These are phyloP conservation scores for Annulohypoxylon maeteangense DNA, from an alignment of 495 filamentous ascomycete species.

Conservation along the genomic window DNA sequence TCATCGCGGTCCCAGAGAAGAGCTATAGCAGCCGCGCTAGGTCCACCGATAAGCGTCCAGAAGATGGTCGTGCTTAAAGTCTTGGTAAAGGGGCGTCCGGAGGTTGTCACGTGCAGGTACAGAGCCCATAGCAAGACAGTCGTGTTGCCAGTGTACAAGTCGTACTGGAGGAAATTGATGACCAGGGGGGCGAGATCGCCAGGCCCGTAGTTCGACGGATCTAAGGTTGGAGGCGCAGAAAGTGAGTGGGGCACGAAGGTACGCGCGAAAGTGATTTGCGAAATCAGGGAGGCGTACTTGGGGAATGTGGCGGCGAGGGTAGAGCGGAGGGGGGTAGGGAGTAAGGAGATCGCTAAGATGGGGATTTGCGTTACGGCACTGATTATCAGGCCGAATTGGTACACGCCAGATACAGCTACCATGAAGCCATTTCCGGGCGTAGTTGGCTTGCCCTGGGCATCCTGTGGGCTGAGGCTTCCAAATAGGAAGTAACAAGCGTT, in stretches of 20 bases:
- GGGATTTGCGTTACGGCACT: conserved; percentile 59
- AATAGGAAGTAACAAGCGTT: conserved; percentile 38
- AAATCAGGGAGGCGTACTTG: conserved; percentile 51
- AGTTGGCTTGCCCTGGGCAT: conserved; percentile 42
- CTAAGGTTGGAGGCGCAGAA: conserved; percentile 33
- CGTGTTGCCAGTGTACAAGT: conserved; percentile 63
- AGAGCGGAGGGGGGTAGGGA: conserved; percentile 48
- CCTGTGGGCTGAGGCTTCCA: conserved; percentile 36
- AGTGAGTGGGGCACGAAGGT: conserved; percentile 45
- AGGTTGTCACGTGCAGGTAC: conserved; percentile 55
- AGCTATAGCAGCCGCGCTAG: conserved; percentile 60
- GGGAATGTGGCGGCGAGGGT: conserved; percentile 56
- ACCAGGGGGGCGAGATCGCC: conserved; percentile 60
- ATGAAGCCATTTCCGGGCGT: conserved; percentile 47
- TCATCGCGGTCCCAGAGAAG: conserved; percentile 47
- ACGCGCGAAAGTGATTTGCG: conserved; percentile 54
- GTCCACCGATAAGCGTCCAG: conserved; percentile 60
- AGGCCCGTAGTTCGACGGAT: conserved; percentile 48
- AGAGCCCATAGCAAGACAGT: conserved; percentile 67
- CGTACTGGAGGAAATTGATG: conserved; percentile 67
- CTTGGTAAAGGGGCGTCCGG: conserved; percentile 48
- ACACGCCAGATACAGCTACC: conserved; percentile 59
- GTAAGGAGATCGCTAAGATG: conserved; percentile 54
- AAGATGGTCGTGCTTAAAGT: conserved; percentile 52
- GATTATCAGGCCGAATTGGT: conserved; percentile 63